Evolutionary conservation across 441 rosid species (phyloP), one percentile per base, ranked within the genome.

Genomic region (Populus hybrid): DNA sequence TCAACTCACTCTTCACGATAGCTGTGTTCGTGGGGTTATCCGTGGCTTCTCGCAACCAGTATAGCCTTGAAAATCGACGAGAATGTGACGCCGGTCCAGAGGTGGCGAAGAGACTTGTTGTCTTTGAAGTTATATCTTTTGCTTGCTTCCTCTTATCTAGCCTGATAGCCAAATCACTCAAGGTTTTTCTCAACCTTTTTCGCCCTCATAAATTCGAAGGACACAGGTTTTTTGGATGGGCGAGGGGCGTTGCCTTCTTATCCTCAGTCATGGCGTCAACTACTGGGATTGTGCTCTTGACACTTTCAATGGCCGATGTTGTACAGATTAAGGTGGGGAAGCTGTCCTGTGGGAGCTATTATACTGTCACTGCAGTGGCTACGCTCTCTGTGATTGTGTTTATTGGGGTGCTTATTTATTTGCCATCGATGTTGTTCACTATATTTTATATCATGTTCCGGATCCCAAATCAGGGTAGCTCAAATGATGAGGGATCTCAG

Each of bases 11-110:
- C 57, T 83, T 83, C 75, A 74, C 81, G 0, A 72, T 77, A 20
- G 83, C 85, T 14, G 78, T 83, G 6, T 79, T 83, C 36, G 73
- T 83, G 40, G 82, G 85, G 23, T 34, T 79, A 35, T 75, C 83
- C 6, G 11, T 77, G 3, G 76, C 83, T 8, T 11, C 73, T 38
- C 85, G 74, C 0, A 10, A 69, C 23, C 74, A 73, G 6, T 35
- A n/a, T 10, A 70, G 79, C 73, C 73, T 83, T 9, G 83, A 77
- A 4, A 63, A 20, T 61, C 73, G 73, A 9, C 59, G 38, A 0
- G 72, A 71, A 21, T 80, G 85, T 2, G 79, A 67, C 5, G 20
- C 83, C 0, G 83, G 57, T 54, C 0, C 23, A 8, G 16, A 32
- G 3, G 12, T 77, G 10, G 75, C 46, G 2, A 67, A 80, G 67